Evolutionary conservation across 1,284 basidiomycete species (phyloP), one percentile per base, ranked within the genome.

Genomic region (Heterobasidion occidentale): DNA sequence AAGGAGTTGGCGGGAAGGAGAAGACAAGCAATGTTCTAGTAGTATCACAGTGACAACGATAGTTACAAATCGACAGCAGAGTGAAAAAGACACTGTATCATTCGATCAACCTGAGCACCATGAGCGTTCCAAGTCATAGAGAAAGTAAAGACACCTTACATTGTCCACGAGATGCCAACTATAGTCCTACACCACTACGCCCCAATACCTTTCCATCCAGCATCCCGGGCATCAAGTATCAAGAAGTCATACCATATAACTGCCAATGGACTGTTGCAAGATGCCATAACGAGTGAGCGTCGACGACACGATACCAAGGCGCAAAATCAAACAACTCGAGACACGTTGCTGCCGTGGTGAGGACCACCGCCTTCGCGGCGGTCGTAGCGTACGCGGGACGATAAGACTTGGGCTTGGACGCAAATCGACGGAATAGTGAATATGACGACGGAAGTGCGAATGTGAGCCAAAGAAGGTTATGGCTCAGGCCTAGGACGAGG

Each of bases 231-330:
- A 68, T 94, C 92, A 59, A 80, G 68, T 5, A 89, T 66, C 44
- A 94, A 68, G 65, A 94, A 95, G 15, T 78, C 73, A 64, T 94
- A 99, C 96, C 96, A 99, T 57, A 82, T 77, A 52, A 79, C 67
- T 2, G 86, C 82, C 51, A 99, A 81, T 0, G 90, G 90, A 83
- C 87, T 0, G 96, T 99, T 2, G 85, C 81, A 3, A 90, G 73
- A 72, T 99, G 97, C 97, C 97, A 99, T 11, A 98, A 72, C 4
- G 94, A 79, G 70, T 99, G 97, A 0, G 96, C 94, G 66, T 99
- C 97, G n/a, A 98, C 73, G 3, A 85, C 68, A 46, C 94, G 73
- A 33, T 69, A 64, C 71, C 85, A 75, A 0, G 97, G 92, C 1
- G 93, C 83, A 64, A 99, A 99, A 66, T 99, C 97, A 61, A 98